Evolutionary conservation across 805 yeast species (phyloP).

Genomic region (Candida qinlingensis): DNA sequence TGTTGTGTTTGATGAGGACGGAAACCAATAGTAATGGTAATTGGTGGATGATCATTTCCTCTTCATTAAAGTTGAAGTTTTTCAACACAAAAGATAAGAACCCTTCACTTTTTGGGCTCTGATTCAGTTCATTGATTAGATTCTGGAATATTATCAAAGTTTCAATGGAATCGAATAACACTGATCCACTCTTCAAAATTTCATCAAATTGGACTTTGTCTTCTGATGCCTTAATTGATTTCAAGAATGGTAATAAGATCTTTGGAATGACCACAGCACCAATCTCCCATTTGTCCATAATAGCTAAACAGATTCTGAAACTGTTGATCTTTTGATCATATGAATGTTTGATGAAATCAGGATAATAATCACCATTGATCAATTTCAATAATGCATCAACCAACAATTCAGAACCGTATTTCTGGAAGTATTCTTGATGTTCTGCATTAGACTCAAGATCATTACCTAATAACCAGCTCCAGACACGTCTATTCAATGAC

Average conservation of each 20-base stretch:
- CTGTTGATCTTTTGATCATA: conserved; percentile 40
- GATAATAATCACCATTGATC: conserved; percentile 29
- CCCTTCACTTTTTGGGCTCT: conserved; percentile 32
- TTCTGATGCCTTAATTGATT: conserved; percentile 35
- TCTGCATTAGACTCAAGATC: conserved; percentile 29
- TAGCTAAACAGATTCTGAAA: conserved; percentile 59
- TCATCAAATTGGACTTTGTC: conserved; percentile 32
- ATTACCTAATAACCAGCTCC: conserved; percentile 93
- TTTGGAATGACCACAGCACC: conserved; percentile 70
- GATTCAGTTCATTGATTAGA: conserved; percentile 38
- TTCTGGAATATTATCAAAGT: conserved; percentile 73
- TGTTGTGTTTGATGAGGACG: conserved; percentile 28
- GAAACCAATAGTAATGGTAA: conserved; percentile 64
- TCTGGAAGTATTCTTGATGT: conserved; percentile 45
- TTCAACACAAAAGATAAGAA: conserved; percentile 55
- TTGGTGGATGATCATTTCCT: conserved; percentile 75
- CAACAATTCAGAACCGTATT: conserved; percentile 47
- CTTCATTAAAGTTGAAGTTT: conserved; percentile 75
- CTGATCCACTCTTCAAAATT: conserved; percentile 51
- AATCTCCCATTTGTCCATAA: conserved; percentile 94
- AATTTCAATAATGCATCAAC: conserved; percentile 47
- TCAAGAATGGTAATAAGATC: conserved; percentile 60
- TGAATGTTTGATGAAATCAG: conserved; percentile 11
- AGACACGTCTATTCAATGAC: conserved; percentile 89
- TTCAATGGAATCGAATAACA: conserved; percentile 85